Evolutionary conservation across 2,329 filamentous ascomycete genomes (phyloP), one percentile per base, ranked within the genome.

Genomic region (Penicillium sp.): DNA sequence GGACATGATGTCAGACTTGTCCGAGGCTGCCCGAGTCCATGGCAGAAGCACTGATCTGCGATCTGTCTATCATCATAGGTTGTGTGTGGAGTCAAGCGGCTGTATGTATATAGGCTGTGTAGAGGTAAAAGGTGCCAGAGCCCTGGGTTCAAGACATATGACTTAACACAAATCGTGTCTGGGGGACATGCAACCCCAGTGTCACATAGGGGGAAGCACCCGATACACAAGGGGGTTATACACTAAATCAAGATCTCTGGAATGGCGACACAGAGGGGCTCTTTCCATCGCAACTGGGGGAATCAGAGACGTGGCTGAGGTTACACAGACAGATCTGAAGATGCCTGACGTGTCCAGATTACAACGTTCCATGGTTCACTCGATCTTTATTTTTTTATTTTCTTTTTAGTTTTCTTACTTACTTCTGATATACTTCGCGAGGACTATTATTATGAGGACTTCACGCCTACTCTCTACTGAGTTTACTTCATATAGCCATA

Each of bases 1-100:
- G 47, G 43, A 47, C 23, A 59, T 59, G 57, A 58, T 58, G 50
- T 58, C 56, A 53, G 41, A 36, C n/a, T 34, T 9, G 3, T 27
- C 2, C 30, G 18, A 11, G 19, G 16, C 36, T 45, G 18, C 23
- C 16, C 27, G 14, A 16, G 14, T 18, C 35, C n/a, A 14, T 9
- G 32, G 32, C 13, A 14, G 11, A 35, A 35, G n/a, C 11, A 35
- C 30, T 26, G 41, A 43, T 43, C 41, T 26, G 41, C 29, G 41
- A 43, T 43, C 26, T 43, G 32, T 35, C 11, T 35, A 35, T 35
- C 32, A 1, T 35, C 7, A 14, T 35, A 35, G 32, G 11, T 35
- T 13, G 32, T 23, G 23, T 3, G 5, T 5, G 23, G 23, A 23
- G 23, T 23, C 23, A 23, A 23, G 23, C 5, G n/a, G n/a, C 23